These are phyloP conservation scores for Hypoxylon rubiginosum DNA, from an alignment of 2,329 filamentous ascomycete species.

Conservation along the genomic window DNA sequence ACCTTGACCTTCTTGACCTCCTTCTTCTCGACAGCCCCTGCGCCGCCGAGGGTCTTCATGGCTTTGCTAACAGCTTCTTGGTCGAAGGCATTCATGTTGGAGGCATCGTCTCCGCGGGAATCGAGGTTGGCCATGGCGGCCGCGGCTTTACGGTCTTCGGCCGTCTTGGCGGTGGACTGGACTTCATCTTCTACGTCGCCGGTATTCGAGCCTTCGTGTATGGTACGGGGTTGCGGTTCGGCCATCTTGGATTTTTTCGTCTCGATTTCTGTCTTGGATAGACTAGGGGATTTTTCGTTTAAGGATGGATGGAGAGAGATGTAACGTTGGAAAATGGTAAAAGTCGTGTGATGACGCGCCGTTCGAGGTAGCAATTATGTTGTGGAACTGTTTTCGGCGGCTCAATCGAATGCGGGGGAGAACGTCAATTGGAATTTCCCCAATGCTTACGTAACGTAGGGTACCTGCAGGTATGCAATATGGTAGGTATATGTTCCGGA, in stretches of 20 bases:
- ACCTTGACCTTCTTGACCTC: constrained; percentile 77
- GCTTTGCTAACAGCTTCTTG: constrained; percentile 78
- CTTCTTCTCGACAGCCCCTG: constrained; percentile 58
- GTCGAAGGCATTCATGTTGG: constrained; percentile 70
- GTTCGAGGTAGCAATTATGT: neutral
- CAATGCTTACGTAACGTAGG: neutral
- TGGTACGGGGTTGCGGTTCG: constrained; percentile 68
- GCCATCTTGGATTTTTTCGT: constrained; percentile 62
- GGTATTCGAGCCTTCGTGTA: constrained; percentile 71
- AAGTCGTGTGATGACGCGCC: no score
- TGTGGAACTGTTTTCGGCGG: neutral
- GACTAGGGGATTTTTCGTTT: no score
- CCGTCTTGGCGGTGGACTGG: constrained; percentile 68
- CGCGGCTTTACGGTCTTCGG: constrained; percentile 83
- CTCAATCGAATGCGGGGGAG: constrained; percentile 24
- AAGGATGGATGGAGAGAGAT: neutral
- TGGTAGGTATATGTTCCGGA: neutral
- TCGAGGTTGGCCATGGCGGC: constrained; percentile 80
- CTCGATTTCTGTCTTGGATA: neutral
- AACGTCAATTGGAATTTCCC: neutral
- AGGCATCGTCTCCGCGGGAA: constrained; percentile 60
- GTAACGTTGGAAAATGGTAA: neutral
- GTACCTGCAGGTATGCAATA: constrained; percentile 4
- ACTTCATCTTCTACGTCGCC: constrained; percentile 71
- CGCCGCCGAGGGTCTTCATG: constrained; percentile 71